Base-by-base conservation (phyloP, 257 asterid species). In the Solanum corneliomulleri region DNA sequence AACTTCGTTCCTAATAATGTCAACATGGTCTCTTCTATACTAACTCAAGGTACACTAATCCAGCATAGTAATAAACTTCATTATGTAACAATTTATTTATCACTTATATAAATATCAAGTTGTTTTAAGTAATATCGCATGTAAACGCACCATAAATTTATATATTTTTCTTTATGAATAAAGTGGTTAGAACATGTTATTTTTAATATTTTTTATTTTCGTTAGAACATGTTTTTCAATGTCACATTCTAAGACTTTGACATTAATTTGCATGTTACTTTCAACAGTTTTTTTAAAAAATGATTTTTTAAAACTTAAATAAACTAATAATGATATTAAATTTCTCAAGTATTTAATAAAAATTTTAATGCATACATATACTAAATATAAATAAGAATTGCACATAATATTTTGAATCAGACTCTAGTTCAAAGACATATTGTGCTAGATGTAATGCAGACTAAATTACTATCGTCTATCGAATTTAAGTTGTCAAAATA, bases 141-240 rank as follows among this genome's bases (percentile, higher is more conserved):
- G 35, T 45, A 44, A 82, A 86, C 66, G 35, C 33, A 72, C 68
- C 45, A 70, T 39, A 25, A 78, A 44, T 18, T 33, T 39, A 42
- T 64, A 75, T 33, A 33, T 33, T 75, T 39, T 47, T 29, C n/a
- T 70, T 42, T 18, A 35, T 72, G 66, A 14, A 69, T 11, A 68
- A 44, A 89, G 88, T 81, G 88, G 91, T 89, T 91, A 86, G 91
- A 86, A 80, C 85, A 47, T 80, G 85, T 29, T 10, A 3, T 15
- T 76, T 45, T 78, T 14, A 25, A 25, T 44, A 44, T 23, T 44
- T 25, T 41, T 14, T 75, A 72, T 44, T 44, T 78, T 64, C 0
- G 82, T 27, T 85, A 35, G 69, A 33, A 89, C 90, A 81, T 80
- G 87, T 83, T 91, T 83, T 70, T 89, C 13, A 75, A 74, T 74